These are phyloP conservation scores for Alternaria sp. DNA, from an alignment of 2,329 filamentous ascomycete genomes.

Conservation along the genomic window DNA sequence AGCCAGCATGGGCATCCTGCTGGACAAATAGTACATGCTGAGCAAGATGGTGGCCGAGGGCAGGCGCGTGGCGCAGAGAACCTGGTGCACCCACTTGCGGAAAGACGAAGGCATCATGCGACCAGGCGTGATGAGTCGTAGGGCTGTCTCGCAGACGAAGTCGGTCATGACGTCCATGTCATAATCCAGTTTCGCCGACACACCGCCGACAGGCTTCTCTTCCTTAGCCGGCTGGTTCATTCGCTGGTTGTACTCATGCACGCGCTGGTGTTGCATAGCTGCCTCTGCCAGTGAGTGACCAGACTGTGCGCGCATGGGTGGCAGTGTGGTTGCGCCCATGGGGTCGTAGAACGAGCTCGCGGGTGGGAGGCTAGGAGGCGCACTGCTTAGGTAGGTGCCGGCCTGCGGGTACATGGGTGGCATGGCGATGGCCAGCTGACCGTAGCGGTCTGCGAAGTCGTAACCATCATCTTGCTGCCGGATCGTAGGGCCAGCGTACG, in stretches of 20 bases:
- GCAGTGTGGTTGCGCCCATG: constrained; percentile 56
- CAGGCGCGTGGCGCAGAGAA: constrained; percentile 87
- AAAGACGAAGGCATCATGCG: constrained; percentile 75
- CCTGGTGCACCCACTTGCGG: constrained; percentile 90
- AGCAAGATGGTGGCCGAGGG: constrained; percentile 91
- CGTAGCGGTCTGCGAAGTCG: constrained; percentile 58
- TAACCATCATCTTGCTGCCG: constrained; percentile 57
- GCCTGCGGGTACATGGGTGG: constrained; percentile 52
- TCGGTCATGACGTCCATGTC: constrained; percentile 97
- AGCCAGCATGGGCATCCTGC: constrained; percentile 80
- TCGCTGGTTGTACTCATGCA: constrained; percentile 52
- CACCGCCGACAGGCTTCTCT: constrained; percentile 79
- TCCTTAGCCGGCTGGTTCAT: constrained; percentile 61
- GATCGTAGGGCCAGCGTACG: constrained; percentile 53
- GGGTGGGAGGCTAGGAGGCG: constrained; percentile 47
- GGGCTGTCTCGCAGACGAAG: constrained; percentile 90
- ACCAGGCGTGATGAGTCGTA: constrained; percentile 72
- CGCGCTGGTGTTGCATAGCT: constrained; percentile 52
- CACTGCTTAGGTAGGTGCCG: constrained; percentile 51
- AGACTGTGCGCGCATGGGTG: constrained; percentile 57
- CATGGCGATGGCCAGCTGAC: constrained; percentile 54
- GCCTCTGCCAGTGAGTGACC: constrained; percentile 49
- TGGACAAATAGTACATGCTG: constrained; percentile 88
- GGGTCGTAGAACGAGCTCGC: constrained; percentile 56
- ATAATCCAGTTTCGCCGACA: constrained; percentile 94